Base-by-base conservation (phyloP, 2,329 filamentous ascomycete species). In the Dothistroma pini region DNA sequence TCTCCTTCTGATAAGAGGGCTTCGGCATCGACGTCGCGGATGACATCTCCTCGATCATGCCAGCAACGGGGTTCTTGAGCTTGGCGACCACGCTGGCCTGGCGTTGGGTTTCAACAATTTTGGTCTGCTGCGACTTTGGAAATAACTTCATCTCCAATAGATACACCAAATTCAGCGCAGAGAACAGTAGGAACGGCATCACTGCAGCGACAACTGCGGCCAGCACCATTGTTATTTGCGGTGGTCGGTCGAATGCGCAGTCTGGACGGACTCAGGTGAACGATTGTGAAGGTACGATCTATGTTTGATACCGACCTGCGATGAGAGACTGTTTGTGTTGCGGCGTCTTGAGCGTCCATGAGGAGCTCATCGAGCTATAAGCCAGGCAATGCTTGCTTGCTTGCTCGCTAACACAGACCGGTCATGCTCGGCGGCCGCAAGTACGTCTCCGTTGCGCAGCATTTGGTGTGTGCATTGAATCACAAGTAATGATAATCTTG, bases 21-120 rank as follows among this genome's bases (percentile, higher is more conserved):
- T 58, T 77, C 68, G 35, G 76, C 55, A 19, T 82, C 77, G 54
- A 81, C 83, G 69, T 84, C 77, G 19, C 74, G 25, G 21, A 71
- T 29, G 86, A 70, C 16, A 88, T 78, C 72, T 1, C 75, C 22
- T 79, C 77, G 1, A 80, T 77, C 10, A 87, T 77, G 0, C 80
- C 81, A 1, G 76, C 79, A 4, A 88, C 75, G 12, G 82, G 81
- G 47, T 86, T 87, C 57, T 80, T 76, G 58, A 83, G 81, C 65
- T 82, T 84, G 6, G 65, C 66, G 16, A 66, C 66, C 2, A 67
- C 66, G 49, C 63, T 69, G 22, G 66, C 55, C 16, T 61, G 56
- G 16, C 63, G 62, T 25, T 56, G 32, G 19, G 57, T 61, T 25
- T 57, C 53, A 62, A 57, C 29, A 21, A 41, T 41, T 35, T 35